Evolutionary conservation across 345 rosid genomes (phyloP).

Genomic region (Brassica incana): DNA sequence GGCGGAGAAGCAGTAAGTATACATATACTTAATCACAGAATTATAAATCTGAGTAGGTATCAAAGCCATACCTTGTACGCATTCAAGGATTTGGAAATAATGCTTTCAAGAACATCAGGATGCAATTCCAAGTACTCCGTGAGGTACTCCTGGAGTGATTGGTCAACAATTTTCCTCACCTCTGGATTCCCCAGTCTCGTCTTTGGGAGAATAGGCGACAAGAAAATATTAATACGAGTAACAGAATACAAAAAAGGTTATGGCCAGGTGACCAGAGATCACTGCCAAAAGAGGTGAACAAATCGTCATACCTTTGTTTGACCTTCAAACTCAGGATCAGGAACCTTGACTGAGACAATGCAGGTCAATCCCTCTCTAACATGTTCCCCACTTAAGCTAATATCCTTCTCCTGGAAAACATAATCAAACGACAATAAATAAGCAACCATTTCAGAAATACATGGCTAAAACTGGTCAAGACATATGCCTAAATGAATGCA

Average conservation of each 20-base stretch:
- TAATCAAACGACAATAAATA: slow-evolving; percentile 15
- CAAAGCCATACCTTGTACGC: slow-evolving; percentile 75
- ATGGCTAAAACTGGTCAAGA: slow-evolving; percentile 10
- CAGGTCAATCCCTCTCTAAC: slow-evolving; percentile 97
- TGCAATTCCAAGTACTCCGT: slow-evolving; percentile 94
- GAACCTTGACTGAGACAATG: slow-evolving; percentile 87
- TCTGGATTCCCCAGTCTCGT: slow-evolving; percentile 99
- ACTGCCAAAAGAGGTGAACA: background rate
- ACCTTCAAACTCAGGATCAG: slow-evolving; percentile 97
- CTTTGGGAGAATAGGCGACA: slow-evolving; percentile 43
- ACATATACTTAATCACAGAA: background rate
- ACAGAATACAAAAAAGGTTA: background rate
- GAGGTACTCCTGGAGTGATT: slow-evolving; percentile 89
- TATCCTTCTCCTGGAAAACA: slow-evolving; percentile 77
- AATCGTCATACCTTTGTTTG: slow-evolving; percentile 79
- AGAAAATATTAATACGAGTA: slow-evolving; percentile 13
- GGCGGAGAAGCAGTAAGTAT: too few relatives aligned
- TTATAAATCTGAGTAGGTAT: too few relatives aligned
- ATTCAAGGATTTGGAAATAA: slow-evolving; percentile 86
- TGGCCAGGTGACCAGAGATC: slow-evolving; percentile 17
- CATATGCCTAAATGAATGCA: slow-evolving; percentile 12
- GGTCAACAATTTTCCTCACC: slow-evolving; percentile 92
- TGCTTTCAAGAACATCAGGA: slow-evolving; percentile 91
- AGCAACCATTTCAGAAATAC: slow-evolving; percentile 11
- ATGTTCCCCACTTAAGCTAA: slow-evolving; percentile 89